Percentiles rank a stretch among this genome's conserved stretches.
phyloP scores from a whole-genome alignment of 2,329 filamentous ascomycete genomes.

The Scedosporium minutisporum region DNA sequence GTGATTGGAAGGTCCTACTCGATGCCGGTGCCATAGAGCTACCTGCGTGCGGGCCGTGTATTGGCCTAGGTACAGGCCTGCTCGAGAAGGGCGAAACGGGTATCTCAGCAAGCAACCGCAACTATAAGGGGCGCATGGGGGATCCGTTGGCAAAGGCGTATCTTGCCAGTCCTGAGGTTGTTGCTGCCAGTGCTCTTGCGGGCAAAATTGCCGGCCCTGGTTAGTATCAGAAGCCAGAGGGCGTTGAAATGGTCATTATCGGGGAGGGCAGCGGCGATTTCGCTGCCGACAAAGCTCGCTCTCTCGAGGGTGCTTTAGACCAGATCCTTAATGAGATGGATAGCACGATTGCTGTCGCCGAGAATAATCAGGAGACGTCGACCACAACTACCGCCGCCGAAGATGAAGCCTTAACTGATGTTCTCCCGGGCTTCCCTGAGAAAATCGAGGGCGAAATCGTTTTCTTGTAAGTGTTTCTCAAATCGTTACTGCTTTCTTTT shows the following conservation, averaged over 20 bases:
- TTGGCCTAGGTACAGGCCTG: conserved; percentile 69
- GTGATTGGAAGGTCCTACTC: conserved; percentile 76
- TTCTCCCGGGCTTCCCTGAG: conserved; percentile 80
- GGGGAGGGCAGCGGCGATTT: conserved; percentile 62
- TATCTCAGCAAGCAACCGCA: conserved; percentile 74
- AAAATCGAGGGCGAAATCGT: conserved; percentile 77
- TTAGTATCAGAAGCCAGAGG: conserved; percentile 64
- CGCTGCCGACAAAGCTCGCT: conserved; percentile 55
- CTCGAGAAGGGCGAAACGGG: conserved; percentile 80
- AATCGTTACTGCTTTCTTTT: too few species aligned
- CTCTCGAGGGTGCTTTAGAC: conserved; percentile 60
- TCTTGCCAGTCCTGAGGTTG: conserved; percentile 80
- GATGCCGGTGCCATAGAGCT: conserved; percentile 68
- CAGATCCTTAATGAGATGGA: conserved; percentile 63
- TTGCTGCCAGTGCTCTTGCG: conserved; percentile 74
- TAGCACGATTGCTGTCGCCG: conserved; percentile 38
- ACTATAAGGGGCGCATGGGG: conserved; percentile 90
- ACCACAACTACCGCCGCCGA: conserved; percentile 12
- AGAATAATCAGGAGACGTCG: conserved; percentile 13
- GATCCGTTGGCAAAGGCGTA: conserved; percentile 62
- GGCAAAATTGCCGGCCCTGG: conserved; percentile 69
- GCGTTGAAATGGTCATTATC: conserved; percentile 54
- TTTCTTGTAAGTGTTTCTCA: conserved; percentile 38
- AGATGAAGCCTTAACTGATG: conserved; percentile 48
- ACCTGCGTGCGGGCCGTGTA: conserved; percentile 75